phyloP scores from a whole-genome alignment of 2,329 filamentous ascomycete genomes.

The Cladophialophora carrionii region DNA sequence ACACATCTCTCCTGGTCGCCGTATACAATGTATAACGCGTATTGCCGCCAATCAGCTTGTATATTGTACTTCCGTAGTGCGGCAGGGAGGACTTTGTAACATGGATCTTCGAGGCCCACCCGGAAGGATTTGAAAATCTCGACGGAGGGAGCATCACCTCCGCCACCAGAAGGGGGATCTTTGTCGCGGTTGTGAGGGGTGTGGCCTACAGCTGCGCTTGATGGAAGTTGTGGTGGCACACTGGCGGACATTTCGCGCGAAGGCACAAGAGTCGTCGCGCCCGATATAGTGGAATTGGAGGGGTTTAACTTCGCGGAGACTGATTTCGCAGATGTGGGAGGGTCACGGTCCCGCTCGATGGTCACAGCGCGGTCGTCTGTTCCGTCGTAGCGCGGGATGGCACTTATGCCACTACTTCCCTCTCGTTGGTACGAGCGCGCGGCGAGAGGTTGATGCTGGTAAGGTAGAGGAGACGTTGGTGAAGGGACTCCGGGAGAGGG shows the following conservation, averaged over 20 bases:
- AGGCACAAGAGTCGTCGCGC: constrained; percentile 36
- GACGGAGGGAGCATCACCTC: constrained; percentile 56
- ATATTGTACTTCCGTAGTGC: constrained; percentile 98
- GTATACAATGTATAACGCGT: constrained; percentile 96
- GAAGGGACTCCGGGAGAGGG: constrained; percentile 52
- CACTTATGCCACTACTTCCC: constrained; percentile 31
- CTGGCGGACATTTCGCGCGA: constrained; percentile 36
- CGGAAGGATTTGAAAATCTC: constrained; percentile 99
- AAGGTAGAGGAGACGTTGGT: constrained; percentile 50
- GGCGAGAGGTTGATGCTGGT: constrained; percentile 49
- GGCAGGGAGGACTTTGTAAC: constrained; percentile 93
- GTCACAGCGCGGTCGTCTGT: constrained; percentile 43
- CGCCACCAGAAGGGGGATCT: not conserved
- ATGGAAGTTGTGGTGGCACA: constrained; percentile 33
- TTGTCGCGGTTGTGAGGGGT: constrained; percentile 17
- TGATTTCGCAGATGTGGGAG: constrained; percentile 38
- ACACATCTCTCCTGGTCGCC: constrained; percentile 97
- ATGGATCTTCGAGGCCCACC: constrained; percentile 96
- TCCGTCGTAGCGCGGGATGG: constrained; percentile 46
- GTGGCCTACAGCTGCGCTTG: constrained; percentile 32
- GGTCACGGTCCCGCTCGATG: constrained; percentile 42
- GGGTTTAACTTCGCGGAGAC: constrained; percentile 33
- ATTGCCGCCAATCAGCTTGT: constrained; percentile 95
- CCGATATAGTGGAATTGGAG: constrained; percentile 33
- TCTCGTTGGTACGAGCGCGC: constrained; percentile 51